phyloP scores from a whole-genome alignment of 2,329 filamentous ascomycete species.

The Cercospora berteroae region DNA sequence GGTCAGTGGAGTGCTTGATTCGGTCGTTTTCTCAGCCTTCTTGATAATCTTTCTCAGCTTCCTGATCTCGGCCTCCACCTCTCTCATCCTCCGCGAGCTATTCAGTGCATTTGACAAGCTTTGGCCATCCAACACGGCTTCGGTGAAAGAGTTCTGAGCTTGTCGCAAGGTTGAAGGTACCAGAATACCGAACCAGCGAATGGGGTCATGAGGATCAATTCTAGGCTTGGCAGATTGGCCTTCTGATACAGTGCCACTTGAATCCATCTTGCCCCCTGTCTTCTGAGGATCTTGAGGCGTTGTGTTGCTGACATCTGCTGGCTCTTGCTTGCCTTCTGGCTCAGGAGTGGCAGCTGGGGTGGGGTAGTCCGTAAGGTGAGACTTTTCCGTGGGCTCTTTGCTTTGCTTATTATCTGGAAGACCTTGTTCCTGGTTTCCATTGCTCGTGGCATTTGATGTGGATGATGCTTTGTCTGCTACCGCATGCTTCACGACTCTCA shows the following conservation, averaged over 20 bases:
- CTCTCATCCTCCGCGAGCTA: conserved; percentile 60
- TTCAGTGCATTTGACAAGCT: conserved; percentile 58
- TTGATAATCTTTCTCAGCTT: conserved; percentile 51
- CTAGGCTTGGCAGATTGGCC: background rate
- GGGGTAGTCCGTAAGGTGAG: conserved; percentile 19
- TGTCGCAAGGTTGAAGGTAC: conserved; percentile 50
- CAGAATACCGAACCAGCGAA: conserved; percentile 57
- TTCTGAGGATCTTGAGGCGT: background rate
- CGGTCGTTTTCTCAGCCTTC: conserved; percentile 35
- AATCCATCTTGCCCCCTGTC: background rate
- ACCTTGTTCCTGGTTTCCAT: background rate
- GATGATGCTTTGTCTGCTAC: background rate
- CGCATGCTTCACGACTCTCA: background rate
- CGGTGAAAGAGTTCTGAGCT: conserved; percentile 59
- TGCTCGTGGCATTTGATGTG: background rate
- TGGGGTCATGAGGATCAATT: conserved; percentile 50
- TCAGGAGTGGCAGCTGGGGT: conserved; percentile 44
- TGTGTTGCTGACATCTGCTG: background rate
- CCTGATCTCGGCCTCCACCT: conserved; percentile 67
- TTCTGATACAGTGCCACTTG: background rate
- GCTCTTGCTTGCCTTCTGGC: conserved; percentile 33
- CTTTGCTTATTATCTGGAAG: background rate
- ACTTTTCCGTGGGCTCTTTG: background rate
- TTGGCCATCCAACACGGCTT: conserved; percentile 54
- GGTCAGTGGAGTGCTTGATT: background rate